A percentile compares a stretch with the other conserved stretches of the same genome.
Evolutionary conservation across 768 basidiomycete genomes (phyloP).

Genomic region (Phanerodontia chrysosporium): DNA sequence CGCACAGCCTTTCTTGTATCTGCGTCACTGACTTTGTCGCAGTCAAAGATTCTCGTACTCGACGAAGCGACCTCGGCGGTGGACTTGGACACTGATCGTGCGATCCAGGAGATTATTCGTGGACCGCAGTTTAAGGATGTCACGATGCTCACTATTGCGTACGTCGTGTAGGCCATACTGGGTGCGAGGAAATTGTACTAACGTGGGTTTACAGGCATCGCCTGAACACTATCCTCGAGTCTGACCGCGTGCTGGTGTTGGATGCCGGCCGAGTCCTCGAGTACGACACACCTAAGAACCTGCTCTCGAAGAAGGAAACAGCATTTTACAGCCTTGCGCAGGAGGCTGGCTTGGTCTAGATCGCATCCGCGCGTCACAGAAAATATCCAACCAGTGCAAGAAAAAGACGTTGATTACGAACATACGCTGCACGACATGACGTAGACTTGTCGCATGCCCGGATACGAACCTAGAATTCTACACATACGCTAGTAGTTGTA

Average conservation of each 20-base stretch:
- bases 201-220: no score
- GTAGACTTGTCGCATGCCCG: not conserved
- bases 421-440: not conserved
- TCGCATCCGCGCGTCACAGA: not conserved
- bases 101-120: constrained; percentile 83
- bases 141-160: constrained; percentile 88
- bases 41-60: constrained; percentile 86
- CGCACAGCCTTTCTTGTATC: not conserved
- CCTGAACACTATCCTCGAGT: constrained; percentile 81
- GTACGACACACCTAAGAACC: constrained; percentile 62
- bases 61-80: constrained; percentile 94
- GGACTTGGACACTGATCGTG: constrained; percentile 84
- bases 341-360: constrained; percentile 51
- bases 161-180: no score
- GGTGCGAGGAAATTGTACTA: no score
- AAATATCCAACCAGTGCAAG: not conserved
- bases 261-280: constrained; percentile 81
- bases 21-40: constrained; percentile 3
- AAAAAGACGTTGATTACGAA: not conserved
- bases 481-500: not conserved
- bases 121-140: constrained; percentile 73
- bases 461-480: not conserved
- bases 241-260: constrained; percentile 78
- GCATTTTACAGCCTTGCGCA: constrained; percentile 60
- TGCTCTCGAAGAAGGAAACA: constrained; percentile 56